Evolutionary conservation across 345 rosid species (phyloP), one percentile per base, ranked within the genome.

Genomic region (Arabis hirsuta): DNA sequence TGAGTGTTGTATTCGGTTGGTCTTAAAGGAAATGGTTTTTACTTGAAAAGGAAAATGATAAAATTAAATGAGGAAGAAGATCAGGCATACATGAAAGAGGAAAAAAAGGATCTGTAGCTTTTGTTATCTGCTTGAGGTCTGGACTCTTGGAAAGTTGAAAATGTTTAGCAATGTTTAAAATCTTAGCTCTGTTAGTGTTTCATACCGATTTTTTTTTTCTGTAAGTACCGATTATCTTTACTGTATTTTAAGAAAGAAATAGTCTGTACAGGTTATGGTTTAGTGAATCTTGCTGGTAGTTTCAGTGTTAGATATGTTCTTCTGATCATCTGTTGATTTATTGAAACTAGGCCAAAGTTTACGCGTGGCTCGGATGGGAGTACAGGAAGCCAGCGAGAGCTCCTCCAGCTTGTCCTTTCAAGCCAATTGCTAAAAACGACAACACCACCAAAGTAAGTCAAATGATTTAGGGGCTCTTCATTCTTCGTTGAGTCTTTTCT

Each of bases 321-420:
- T 41, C n/a, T 12, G 7, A 64, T 43, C 42, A 42, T 12, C 52
- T 46, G 48, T 36, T 52, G 36, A 48, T 14, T 58, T 73, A 4
- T 24, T 60, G 29, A 24, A 64, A 50, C 43, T 57, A 94, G 99
- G 96, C 77, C 5, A 95, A 85, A 78, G 55, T 95, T 29, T 91
- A 90, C 60, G 73, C 79, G 5, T 81, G 83, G 69, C 76, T 91
- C 12, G 99, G 99, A 19, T 95, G 99, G 98, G 99, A 95, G 68
- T 95, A 90, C 81, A 83, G 90, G 83, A 95, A 86, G 65, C 98
- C 98, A 45, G 94, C 70, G 65, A 84, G 93, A 78, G 83, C 75
- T 69, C 97, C 97, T 79, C 88, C 96, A 7, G 88, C 90, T 4
- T 95, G 98, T 73, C 97, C 98, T 1, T 87, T 82, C 65, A 95